phyloP scores from a whole-genome alignment of 306 rosid species.

The Trifolium pratense region DNA sequence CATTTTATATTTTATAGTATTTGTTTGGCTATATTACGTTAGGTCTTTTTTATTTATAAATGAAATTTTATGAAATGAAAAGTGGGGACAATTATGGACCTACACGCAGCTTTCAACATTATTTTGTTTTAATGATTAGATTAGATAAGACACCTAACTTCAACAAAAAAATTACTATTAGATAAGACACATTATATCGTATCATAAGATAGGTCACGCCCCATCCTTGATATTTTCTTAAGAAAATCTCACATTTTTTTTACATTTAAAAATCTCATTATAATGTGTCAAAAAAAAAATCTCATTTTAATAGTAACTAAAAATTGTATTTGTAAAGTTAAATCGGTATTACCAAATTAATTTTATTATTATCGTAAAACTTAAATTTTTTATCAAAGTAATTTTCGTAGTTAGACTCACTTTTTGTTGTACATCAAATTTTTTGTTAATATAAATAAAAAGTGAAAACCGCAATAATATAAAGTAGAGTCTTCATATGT shows the following conservation, averaged over 20 bases:
- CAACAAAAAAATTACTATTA: conserved; percentile 7
- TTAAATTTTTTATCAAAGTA: too few species aligned
- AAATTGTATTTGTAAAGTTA: background rate
- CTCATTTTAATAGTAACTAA: too few species aligned
- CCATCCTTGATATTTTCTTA: background rate
- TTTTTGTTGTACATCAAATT: too few species aligned
- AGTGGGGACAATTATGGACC: conserved; percentile 32
- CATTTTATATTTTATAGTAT: background rate
- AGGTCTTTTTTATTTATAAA: background rate
- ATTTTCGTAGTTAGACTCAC: too few species aligned
- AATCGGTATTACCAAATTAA: background rate
- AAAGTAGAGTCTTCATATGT: too few species aligned
- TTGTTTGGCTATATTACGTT: conserved; percentile 28
- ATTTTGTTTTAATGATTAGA: conserved; percentile 30
- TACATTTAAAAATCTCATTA: background rate
- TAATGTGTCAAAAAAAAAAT: too few species aligned
- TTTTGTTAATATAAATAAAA: too few species aligned
- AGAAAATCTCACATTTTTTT: background rate
- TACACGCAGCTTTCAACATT: conserved; percentile 27
- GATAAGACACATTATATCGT: conserved; percentile 20
- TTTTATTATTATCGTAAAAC: too few species aligned
- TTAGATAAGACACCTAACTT: conserved; percentile 31
- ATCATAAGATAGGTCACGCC: conserved; percentile 7
- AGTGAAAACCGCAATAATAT: too few species aligned
- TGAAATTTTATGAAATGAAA: conserved; percentile 15